phyloP scores from a whole-genome alignment of 2,329 filamentous ascomycete genomes.

The Byssothecium circinans region DNA sequence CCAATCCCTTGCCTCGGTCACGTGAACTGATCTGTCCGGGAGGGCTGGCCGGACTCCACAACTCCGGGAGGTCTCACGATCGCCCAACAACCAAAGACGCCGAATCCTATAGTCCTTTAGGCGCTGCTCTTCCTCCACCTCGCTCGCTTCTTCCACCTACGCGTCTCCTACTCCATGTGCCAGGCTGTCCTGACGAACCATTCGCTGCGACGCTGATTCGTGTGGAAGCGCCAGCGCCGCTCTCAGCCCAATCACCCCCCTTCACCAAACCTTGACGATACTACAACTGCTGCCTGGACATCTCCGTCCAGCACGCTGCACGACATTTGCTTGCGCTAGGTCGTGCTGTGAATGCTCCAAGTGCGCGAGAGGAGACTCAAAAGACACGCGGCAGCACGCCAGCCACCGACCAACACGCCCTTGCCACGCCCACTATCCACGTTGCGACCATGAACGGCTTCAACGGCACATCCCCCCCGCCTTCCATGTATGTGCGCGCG shows the following conservation, averaged over 20 bases:
- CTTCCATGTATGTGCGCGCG: slow-evolving; percentile 83
- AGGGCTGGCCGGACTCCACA: not conserved
- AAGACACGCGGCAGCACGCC: slow-evolving; percentile 14
- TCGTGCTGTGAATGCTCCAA: slow-evolving; percentile 2
- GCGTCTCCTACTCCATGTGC: not conserved
- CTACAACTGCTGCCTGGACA: slow-evolving; percentile 27
- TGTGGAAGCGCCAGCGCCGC: slow-evolving; percentile 29
- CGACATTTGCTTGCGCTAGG: slow-evolving; percentile 9
- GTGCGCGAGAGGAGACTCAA: slow-evolving; percentile 1
- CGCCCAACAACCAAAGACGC: not conserved
- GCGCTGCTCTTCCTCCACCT: not conserved
- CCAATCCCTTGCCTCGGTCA: too few relatives aligned
- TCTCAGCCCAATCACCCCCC: slow-evolving; percentile 39
- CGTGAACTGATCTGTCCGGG: too few relatives aligned
- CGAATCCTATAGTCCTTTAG: not conserved
- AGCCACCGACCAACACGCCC: slow-evolving; percentile 14
- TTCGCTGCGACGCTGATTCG: slow-evolving; percentile 39
- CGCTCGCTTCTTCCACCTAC: not conserved
- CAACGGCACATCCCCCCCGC: slow-evolving; percentile 52
- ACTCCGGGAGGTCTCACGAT: not conserved
- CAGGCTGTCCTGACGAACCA: slow-evolving; percentile 22
- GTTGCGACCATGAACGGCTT: slow-evolving; percentile 53
- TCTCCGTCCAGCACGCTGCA: slow-evolving; percentile 19
- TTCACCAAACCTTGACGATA: slow-evolving; percentile 33
- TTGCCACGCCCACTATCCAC: slow-evolving; percentile 13